Percentiles rank a stretch among this genome's conserved stretches.
Evolutionary conservation across 108 stramenopile species (phyloP).

Genomic region (Cyclotella sp.): DNA sequence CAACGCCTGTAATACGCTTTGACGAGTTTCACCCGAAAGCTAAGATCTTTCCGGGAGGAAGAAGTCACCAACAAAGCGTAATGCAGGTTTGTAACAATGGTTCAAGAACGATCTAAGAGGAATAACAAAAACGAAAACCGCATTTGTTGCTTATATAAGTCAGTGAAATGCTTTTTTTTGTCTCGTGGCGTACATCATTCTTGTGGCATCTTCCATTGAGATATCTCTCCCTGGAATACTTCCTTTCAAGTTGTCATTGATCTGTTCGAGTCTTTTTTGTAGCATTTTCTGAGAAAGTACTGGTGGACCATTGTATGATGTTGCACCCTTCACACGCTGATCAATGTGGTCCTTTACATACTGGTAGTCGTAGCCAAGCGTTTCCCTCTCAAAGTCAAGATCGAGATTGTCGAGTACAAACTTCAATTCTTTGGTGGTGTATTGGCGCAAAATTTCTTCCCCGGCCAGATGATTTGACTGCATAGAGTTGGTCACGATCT

Average conservation of each 20-base stretch:
- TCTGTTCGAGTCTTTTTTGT: background rate
- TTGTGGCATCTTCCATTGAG: conserved; percentile 4
- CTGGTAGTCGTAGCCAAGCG: conserved; percentile 6
- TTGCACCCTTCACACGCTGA: background rate
- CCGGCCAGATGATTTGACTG: conserved; percentile 1
- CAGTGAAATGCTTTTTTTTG: conserved; percentile 7
- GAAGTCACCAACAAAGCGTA: background rate
- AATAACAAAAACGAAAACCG: background rate
- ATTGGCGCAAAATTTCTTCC: background rate
- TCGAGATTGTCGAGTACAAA: conserved; percentile 14
- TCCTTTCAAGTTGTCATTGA: conserved; percentile 6
- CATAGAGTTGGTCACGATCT: conserved; percentile 8
- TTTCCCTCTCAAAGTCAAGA: conserved; percentile 5
- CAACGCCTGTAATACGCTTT: background rate
- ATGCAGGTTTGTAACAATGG: too few relatives aligned
- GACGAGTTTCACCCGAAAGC: background rate
- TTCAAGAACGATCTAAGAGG: background rate
- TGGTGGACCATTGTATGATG: background rate
- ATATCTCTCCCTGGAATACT: background rate
- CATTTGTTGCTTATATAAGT: background rate
- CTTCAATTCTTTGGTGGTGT: background rate
- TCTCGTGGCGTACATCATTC: background rate
- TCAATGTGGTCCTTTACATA: conserved; percentile 11
- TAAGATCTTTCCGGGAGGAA: background rate
- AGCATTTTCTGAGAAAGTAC: background rate